Base-by-base conservation (phyloP, 2,329 filamentous ascomycete genomes). In the Diaporthe caulivora region DNA sequence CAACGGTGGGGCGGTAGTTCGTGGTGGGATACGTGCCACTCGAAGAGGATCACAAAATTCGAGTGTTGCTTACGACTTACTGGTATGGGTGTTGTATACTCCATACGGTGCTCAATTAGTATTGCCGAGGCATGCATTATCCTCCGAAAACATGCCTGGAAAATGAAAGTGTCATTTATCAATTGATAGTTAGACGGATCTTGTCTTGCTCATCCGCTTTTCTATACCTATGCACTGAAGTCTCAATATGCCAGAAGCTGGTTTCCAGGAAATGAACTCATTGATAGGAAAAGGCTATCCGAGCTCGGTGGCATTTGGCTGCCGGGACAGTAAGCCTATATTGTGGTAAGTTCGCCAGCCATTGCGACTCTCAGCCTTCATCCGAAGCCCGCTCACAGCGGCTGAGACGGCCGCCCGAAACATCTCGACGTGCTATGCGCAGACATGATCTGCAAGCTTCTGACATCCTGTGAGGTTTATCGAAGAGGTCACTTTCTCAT, bases 401-500 rank as follows among this genome's bases (percentile, higher is more conserved):
- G 11, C 62, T 51, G 62, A 51, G 62, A 65, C 62, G 62, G 9
- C 44, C 37, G 24, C 62, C 62, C 62, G 62, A 65, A 65, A 65
- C 62, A 51, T 26, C 24, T 26, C 11, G n/a, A 51, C 44, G 29
- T 51, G 29, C 44, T 37, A 10, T 37, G 44, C 21, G 44, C 29
- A 65, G 21, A 3, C 62, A n/a, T 51, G 62, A 51, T 65, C 62
- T 51, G 24, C 62, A 51, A 29, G 13, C 29, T 51, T 65, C 62
- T 29, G 21, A 65, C 62, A 31, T 11, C 10, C 29, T 51, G n/a
- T n/a, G 37, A 65, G 37, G 51, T 47, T 51, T 51, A 65, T 24
- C n/a, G 26, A 65, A 11, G 29, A 34, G 13, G 18, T n/a, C 54
- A 21, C 11, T 21, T 57, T 37, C 29, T 29, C 37, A 6, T 24